These are phyloP conservation scores for Ilex asprella DNA, from an alignment of 257 asterid species.

Conservation along the genomic window DNA sequence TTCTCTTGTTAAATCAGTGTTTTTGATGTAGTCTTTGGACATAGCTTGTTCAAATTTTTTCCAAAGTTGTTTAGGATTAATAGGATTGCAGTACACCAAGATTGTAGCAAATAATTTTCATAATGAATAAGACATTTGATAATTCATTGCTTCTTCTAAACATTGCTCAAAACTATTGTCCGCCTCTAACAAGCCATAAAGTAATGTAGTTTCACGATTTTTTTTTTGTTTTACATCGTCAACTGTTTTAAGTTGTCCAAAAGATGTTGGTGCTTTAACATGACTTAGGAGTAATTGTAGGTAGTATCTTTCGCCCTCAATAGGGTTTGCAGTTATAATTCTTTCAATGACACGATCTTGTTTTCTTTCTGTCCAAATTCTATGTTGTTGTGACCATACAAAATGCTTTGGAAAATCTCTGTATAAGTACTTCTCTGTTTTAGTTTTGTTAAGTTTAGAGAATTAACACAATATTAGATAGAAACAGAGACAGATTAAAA, in stretches of 20 bases:
- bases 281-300: background rate
- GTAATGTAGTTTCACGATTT: background rate
- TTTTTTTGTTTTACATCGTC: background rate
- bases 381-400: no score
- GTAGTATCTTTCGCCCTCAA: background rate
- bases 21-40: background rate
- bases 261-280: background rate
- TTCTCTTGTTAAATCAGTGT: background rate
- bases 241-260: background rate
- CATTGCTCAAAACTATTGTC: background rate
- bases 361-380: no score
- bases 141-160: no score
- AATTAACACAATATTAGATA: no score
- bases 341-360: no score
- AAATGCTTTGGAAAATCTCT: no score
- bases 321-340: background rate
- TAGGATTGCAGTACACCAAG: background rate
- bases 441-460: no score
- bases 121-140: slow-evolving; percentile 4
- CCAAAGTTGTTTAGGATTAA: background rate
- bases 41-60: background rate
- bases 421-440: no score
- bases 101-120: background rate
- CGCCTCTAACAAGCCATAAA: background rate
- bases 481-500: no score